Evolutionary conservation across 352 stramenopile species (phyloP).

Genomic region (Pythium biforme): DNA sequence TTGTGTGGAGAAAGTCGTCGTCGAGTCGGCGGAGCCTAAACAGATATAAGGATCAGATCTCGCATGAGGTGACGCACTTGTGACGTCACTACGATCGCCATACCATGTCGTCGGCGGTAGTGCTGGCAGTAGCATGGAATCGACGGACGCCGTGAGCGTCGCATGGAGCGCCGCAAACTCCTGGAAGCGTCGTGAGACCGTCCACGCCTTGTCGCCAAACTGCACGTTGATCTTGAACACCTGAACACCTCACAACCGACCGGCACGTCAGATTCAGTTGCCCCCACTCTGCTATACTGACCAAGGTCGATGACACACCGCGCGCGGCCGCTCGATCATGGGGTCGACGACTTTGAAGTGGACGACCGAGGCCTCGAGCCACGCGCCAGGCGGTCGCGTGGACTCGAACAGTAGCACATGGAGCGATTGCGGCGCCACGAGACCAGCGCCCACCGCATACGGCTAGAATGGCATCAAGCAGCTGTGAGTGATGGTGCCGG

Average conservation of each 20-base stretch:
- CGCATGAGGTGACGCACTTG: background rate
- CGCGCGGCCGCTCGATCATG: conserved; percentile 42
- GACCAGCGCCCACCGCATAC: background rate
- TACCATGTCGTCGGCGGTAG: conserved; percentile 48
- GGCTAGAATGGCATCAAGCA: too few species aligned
- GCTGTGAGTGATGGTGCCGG: too few species aligned
- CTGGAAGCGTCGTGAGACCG: conserved; percentile 42
- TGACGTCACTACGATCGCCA: too few species aligned
- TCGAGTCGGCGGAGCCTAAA: conserved; percentile 37
- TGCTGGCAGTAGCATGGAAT: conserved; percentile 19
- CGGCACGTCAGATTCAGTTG: background rate
- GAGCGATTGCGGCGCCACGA: conserved; percentile 4
- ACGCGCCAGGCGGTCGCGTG: conserved; percentile 23
- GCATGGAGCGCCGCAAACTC: conserved; percentile 45
- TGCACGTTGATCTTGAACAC: conserved; percentile 44
- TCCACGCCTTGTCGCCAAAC: conserved; percentile 41
- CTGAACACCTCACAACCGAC: conserved; percentile 20
- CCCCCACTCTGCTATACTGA: too few species aligned
- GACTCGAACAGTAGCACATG: conserved; percentile 31
- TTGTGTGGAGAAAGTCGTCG: conserved; percentile 37
- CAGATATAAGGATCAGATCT: background rate
- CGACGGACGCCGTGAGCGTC: background rate
- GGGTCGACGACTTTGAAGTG: conserved; percentile 37
- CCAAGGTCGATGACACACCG: conserved; percentile 26
- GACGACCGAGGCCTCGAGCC: conserved; percentile 31